Evolutionary conservation across 179 eudicot genomes (phyloP).

Genomic region (Sideroxylon spinosum): DNA sequence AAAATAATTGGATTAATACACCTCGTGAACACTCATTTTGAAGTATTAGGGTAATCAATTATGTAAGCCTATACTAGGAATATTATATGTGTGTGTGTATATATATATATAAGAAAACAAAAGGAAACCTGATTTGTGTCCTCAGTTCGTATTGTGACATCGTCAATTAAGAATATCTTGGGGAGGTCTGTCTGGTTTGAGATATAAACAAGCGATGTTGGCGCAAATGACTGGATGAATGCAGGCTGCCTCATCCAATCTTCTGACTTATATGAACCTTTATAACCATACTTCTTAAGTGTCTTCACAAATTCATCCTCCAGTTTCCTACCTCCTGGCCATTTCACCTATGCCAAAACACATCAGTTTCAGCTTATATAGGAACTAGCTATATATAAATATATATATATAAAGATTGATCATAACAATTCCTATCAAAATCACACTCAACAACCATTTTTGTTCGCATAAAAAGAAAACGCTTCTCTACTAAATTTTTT

Average conservation of each 20-base stretch:
- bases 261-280: conserved; percentile 77
- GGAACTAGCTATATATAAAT: no score
- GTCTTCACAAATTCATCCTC: conserved; percentile 81
- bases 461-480: no score
- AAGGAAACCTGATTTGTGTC: conserved; percentile 86
- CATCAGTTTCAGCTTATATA: neutral
- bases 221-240: conserved; percentile 96
- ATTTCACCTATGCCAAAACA: conserved; percentile 62
- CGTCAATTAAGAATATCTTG: conserved; percentile 77
- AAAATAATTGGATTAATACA: no score
- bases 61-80: no score
- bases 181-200: conserved; percentile 87
- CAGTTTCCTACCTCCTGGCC: conserved; percentile 68
- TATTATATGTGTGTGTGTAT: no score
- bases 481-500: no score
- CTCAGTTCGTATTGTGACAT: conserved; percentile 54
- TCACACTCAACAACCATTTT: no score
- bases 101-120: neutral
- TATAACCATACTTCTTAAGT: conserved; percentile 76
- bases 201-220: conserved; percentile 69
- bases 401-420: no score
- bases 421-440: neutral
- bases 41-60: no score
- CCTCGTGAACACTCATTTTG: no score
- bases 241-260: conserved; percentile 85